Conservation (phyloP, 2,329 filamentous ascomycete species). For the Colletotrichum cordylinicola region DNA sequence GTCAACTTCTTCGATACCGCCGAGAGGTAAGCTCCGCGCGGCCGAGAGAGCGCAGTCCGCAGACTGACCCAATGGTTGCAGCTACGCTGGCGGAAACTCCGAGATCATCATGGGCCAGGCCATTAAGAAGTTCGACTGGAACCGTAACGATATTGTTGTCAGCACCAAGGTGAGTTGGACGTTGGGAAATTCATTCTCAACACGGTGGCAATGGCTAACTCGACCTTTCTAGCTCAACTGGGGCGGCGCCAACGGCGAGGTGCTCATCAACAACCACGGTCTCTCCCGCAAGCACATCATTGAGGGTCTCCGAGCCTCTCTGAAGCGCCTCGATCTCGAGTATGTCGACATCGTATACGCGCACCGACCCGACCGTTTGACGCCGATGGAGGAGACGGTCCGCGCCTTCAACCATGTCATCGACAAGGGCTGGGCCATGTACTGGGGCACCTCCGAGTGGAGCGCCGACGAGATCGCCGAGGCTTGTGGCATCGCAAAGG, state of each 20-base stretch:
- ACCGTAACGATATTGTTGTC: conserved; percentile 65
- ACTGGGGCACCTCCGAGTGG: conserved; percentile 78
- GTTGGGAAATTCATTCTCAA: neutral
- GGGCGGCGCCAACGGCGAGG: conserved; percentile 65
- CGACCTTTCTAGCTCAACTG: conserved; percentile 58
- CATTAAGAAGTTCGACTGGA: conserved; percentile 67
- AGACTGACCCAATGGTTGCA: conserved; percentile 27
- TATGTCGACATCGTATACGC: conserved; percentile 76
- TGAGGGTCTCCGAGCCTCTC: conserved; percentile 62
- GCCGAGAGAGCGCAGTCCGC: neutral
- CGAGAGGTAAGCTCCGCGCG: conserved; percentile 41
- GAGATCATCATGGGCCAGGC: conserved; percentile 69
- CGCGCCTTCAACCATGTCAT: conserved; percentile 76
- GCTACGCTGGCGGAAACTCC: conserved; percentile 65
- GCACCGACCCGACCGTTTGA: conserved; percentile 70
- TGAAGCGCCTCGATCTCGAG: conserved; percentile 60
- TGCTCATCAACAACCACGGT: conserved; percentile 65
- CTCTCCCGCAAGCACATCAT: conserved; percentile 67
- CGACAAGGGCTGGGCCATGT: conserved; percentile 70
- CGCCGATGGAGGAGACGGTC: conserved; percentile 75
- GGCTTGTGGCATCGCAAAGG: conserved; percentile 64
- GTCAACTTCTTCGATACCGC: conserved; percentile 71
- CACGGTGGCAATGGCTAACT: neutral
- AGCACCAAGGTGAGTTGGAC: conserved; percentile 51
- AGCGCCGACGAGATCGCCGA: conserved; percentile 70